Evolutionary conservation across 805 yeast species (phyloP).

Genomic region (Saturnispora diversa): DNA sequence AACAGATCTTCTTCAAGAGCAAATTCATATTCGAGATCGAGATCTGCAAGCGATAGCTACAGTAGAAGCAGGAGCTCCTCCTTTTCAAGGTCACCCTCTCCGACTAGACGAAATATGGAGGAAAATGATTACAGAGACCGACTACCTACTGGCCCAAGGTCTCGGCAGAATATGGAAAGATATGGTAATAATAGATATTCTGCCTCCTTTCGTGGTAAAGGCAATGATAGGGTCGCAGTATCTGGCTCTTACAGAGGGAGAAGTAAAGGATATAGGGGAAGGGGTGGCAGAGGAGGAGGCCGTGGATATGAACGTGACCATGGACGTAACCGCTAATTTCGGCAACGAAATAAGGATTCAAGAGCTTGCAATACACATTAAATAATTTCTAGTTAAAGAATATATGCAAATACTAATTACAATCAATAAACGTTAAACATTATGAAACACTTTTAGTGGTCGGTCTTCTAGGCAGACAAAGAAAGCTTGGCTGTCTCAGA

Average conservation of each 20-base stretch:
- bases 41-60: too few relatives aligned
- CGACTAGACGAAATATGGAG: conserved; percentile 3
- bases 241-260: conserved; percentile 5
- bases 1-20: conserved; percentile 11
- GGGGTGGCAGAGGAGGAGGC: neutral
- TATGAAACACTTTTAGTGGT: too few relatives aligned
- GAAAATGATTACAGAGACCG: neutral
- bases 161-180: neutral
- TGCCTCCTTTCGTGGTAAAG: too few relatives aligned
- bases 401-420: too few relatives aligned
- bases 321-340: too few relatives aligned
- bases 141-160: neutral
- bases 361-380: too few relatives aligned
- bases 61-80: too few relatives aligned
- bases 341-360: too few relatives aligned
- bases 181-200: conserved; percentile 11
- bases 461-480: too few relatives aligned
- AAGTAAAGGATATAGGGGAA: neutral
- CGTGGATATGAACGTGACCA: neutral
- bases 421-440: too few relatives aligned
- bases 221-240: too few relatives aligned
- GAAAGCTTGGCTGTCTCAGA: conserved; percentile 4
- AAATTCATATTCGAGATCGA: conserved; percentile 17
- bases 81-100: conserved; percentile 14
- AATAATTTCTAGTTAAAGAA: too few relatives aligned